These are phyloP conservation scores for Tricholomella constricta DNA, from an alignment of 768 basidiomycete species.

Conservation along the genomic window DNA sequence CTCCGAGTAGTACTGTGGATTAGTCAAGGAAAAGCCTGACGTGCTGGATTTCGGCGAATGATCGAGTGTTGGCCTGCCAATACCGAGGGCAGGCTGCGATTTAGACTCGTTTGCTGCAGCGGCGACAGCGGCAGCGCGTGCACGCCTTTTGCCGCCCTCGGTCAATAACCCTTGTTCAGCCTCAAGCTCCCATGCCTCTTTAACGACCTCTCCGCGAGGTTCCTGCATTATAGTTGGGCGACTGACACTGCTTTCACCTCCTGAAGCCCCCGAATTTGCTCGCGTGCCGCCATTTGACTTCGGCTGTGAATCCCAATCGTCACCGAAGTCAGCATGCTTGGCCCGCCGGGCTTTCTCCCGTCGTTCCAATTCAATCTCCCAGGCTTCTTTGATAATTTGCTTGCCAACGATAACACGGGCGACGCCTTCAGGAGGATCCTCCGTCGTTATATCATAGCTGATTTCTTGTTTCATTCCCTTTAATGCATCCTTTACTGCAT, in stretches of 20 bases:
- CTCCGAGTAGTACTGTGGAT: slow-evolving; percentile 61
- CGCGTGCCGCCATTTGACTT: not conserved
- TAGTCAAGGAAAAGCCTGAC: slow-evolving; percentile 43
- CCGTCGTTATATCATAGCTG: slow-evolving; percentile 54
- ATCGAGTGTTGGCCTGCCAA: slow-evolving; percentile 23
- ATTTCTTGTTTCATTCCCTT: slow-evolving; percentile 50
- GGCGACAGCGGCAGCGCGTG: slow-evolving; percentile 53
- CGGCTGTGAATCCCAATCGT: slow-evolving; percentile 29
- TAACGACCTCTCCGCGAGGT: slow-evolving; percentile 40
- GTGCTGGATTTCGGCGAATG: slow-evolving; percentile 26
- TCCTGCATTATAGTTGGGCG: not conserved
- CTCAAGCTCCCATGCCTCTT: slow-evolving; percentile 81
- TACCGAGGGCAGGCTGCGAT: slow-evolving; percentile 21
- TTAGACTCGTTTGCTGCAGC: slow-evolving; percentile 22
- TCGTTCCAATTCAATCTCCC: slow-evolving; percentile 78
- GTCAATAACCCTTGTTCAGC: slow-evolving; percentile 75
- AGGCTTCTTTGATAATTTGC: slow-evolving; percentile 67
- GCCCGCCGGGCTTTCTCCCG: slow-evolving; percentile 43
- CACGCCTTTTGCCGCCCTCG: slow-evolving; percentile 71
- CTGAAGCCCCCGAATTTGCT: not conserved
- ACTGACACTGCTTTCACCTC: not conserved
- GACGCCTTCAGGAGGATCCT: slow-evolving; percentile 54
- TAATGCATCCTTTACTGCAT: slow-evolving; percentile 48
- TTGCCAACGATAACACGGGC: slow-evolving; percentile 68
- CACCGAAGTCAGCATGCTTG: slow-evolving; percentile 31